Evolutionary conservation across 257 asterid genomes (phyloP), one percentile per base, ranked within the genome.

Genomic region (Linderniella brevidens): DNA sequence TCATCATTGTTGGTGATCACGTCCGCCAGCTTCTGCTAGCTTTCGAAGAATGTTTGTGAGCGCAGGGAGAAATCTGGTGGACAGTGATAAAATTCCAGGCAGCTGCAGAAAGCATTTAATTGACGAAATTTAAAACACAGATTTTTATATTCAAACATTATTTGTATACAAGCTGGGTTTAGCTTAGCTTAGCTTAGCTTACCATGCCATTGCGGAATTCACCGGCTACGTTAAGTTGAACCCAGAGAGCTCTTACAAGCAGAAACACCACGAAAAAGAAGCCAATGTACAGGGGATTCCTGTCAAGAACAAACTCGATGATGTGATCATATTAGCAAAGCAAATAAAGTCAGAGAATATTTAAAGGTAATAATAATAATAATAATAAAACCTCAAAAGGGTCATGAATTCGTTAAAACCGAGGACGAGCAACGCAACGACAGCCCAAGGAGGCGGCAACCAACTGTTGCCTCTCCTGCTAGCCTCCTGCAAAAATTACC

Each of bases 351-450:
- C 4, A 25, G 32, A 25, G 6, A 25, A 25, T 25, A 25, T 25
- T 25, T 2, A 6, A 25, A 25, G 32, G 32, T 25, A 25, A n/a
- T n/a, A n/a, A 42, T 19, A 12, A 38, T 18, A 49, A 45, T 51
- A 25, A 53, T 50, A 25, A 4, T 19, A 48, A 18, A 62, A 90
- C 93, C 98, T 85, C 58, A 90, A 71, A 42, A 85, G 79, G 57
- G 99, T 75, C 96, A 90, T 90, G 58, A 90, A 81, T 59, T 90
- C 92, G 62, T 90, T 86, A 63, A 90, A 85, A 25, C 93, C 96
- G 66, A 90, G 71, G 56, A 90, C 54, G 58, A 77, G 60, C 60
- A 90, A 45, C 43, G 96, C 96, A 38, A 61, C 58, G 17, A 85
- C 73, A 46, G 93, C 92, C 93, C 96, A 81, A 50, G 96, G 92